Conservation (phyloP, 2,329 filamentous ascomycete species). For the Biscogniauxia marginata region DNA sequence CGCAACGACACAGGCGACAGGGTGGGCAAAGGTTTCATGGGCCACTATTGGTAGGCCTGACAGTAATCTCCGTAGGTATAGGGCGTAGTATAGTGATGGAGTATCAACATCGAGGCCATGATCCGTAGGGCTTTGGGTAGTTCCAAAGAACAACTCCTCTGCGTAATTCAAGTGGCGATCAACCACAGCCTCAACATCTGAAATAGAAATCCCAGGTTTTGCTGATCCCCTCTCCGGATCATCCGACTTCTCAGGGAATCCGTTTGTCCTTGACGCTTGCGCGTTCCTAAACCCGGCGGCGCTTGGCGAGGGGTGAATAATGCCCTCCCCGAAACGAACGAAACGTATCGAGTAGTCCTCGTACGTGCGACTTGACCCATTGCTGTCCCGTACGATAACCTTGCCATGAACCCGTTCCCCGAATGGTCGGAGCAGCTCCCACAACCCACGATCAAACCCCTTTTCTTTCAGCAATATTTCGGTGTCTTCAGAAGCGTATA, state of each 20-base stretch:
- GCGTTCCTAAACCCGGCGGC: slow-evolving; percentile 34
- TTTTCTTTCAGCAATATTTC: slow-evolving; percentile 78
- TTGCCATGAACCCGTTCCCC: slow-evolving; percentile 86
- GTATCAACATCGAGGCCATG: slow-evolving; percentile 46
- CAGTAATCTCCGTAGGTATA: slow-evolving; percentile 81
- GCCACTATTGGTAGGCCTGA: slow-evolving; percentile 75
- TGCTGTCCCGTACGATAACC: slow-evolving; percentile 86
- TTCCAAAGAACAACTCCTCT: slow-evolving; percentile 55
- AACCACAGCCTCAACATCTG: slow-evolving; percentile 76
- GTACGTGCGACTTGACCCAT: slow-evolving; percentile 76
- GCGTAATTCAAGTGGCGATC: slow-evolving; percentile 75
- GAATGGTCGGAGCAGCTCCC: slow-evolving; percentile 85
- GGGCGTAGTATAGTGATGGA: slow-evolving; percentile 76
- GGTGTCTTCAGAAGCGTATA: slow-evolving; percentile 84
- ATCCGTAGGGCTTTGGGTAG: slow-evolving; percentile 38
- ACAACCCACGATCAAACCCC: slow-evolving; percentile 77
- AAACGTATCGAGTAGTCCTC: slow-evolving; percentile 93
- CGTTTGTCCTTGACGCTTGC: slow-evolving; percentile 26
- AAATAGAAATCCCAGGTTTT: slow-evolving; percentile 44
- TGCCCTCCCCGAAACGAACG: slow-evolving; percentile 62
- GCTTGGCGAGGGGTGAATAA: slow-evolving; percentile 50
- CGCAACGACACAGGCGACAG: slow-evolving; percentile 89
- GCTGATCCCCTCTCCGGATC: slow-evolving; percentile 14
- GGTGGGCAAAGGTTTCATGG: slow-evolving; percentile 92
- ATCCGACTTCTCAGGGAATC: slow-evolving; percentile 24